Evolutionary conservation across 768 basidiomycete genomes (phyloP), one percentile per base, ranked within the genome.

Genomic region (Agaricus bisporus): DNA sequence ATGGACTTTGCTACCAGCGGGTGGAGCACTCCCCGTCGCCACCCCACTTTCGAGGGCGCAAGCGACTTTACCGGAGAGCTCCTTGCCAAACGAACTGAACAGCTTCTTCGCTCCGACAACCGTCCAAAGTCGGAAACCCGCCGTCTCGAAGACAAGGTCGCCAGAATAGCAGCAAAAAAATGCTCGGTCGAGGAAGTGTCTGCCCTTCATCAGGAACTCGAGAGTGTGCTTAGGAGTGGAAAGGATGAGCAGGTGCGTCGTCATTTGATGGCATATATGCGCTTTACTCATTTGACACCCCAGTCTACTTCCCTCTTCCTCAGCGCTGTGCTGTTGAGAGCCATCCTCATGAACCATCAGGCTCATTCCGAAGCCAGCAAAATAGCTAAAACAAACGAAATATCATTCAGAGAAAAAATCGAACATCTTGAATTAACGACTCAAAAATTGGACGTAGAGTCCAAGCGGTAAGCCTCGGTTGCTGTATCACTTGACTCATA

Each of bases 101-200:
- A 78, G 28, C 73, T 81, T 54, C 69, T 79, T 60, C 64, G 71
- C 56, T 70, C 73, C 39, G 74, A 77, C 60, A 70, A 75, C 56
- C 69, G 74, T 65, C 54, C 75, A 62, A 66, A 80, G 61, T 60
- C 69, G 55, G 82, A 86, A 56, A 83, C 81, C 54, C 83, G 83
- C 37, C 72, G 79, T 58, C 74, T 91, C 53, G 89, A 91, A 69
- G 81, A 82, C 70, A 88, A 82, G 69, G 87, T 91, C 54, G 83
- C 83, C 53, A 79, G 77, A 62, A 83, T 90, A 61, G 89, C 89
- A 32, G 79, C 81, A 12, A 88, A 88, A 80, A 90, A 88, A 77
- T 89, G 86, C 71, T 88, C 87, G 37, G 88, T 91, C 56, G 89
- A 91, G 67, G 89, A 91, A 72, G 86, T 91, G 48, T 80, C 82